Conservation (phyloP, 2,329 filamentous ascomycete species). For the Cadophora malorum region DNA sequence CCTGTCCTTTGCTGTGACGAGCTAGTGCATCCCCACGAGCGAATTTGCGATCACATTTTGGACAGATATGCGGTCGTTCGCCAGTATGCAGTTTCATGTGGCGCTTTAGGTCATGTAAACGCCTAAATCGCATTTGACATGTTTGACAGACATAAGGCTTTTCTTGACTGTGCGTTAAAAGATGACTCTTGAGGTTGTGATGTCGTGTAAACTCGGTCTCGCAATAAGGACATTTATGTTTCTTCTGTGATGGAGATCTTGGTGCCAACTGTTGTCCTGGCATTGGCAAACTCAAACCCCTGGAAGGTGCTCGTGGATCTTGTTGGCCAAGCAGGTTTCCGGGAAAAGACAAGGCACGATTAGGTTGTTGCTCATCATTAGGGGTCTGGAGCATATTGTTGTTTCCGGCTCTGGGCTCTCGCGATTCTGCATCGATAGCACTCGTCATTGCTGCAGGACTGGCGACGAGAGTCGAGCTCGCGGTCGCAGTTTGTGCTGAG, state of each 20-base stretch:
- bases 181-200: conserved; percentile 96
- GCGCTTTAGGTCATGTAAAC: conserved; percentile 92
- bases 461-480: conserved; percentile 43
- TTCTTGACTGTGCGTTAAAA: conserved; percentile 97
- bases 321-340: conserved; percentile 41
- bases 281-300: conserved; percentile 65
- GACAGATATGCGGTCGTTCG: conserved; percentile 92
- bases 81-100: conserved; percentile 97
- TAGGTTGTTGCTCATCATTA: conserved; percentile 38
- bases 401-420: conserved; percentile 35
- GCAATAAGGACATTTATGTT: conserved; percentile 97
- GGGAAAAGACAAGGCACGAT: conserved; percentile 43
- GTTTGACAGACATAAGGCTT: conserved; percentile 95
- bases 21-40: conserved; percentile 94
- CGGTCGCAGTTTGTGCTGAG: conserved; percentile 44
- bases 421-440: conserved; percentile 38
- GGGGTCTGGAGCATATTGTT: conserved; percentile 35
- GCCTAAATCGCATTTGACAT: conserved; percentile 91
- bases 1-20: conserved; percentile 92
- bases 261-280: conserved; percentile 56
- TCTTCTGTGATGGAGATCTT: conserved; percentile 79
- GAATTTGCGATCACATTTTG: conserved; percentile 93
- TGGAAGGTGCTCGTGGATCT: conserved; percentile 44
- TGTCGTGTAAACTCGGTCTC: conserved; percentile 96
- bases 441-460: conserved; percentile 42